Conservation (phyloP, 2,329 filamentous ascomycete species). For the Colletotrichum scovillei region DNA sequence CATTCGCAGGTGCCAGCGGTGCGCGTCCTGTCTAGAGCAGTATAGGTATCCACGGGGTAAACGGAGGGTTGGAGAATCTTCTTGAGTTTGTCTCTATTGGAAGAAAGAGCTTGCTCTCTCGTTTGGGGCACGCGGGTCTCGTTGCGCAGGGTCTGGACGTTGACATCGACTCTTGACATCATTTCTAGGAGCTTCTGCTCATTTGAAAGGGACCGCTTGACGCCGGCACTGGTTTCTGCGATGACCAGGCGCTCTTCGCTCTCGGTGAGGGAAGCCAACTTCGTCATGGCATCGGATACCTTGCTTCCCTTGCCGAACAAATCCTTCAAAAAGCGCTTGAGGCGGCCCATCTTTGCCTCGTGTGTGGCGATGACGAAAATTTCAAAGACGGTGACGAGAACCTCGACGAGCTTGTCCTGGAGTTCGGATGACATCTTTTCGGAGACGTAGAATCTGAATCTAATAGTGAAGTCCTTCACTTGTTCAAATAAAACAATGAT, state of each 20-base stretch:
- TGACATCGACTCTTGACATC: slow-evolving; percentile 44
- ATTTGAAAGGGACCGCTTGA: slow-evolving; percentile 48
- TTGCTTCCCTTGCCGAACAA: slow-evolving; percentile 53
- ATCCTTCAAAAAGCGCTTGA: slow-evolving; percentile 54
- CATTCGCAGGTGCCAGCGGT: slow-evolving; percentile 58
- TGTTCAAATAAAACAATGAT: slow-evolving; percentile 57
- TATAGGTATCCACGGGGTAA: slow-evolving; percentile 55
- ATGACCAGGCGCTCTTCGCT: slow-evolving; percentile 56
- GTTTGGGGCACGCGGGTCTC: slow-evolving; percentile 41
- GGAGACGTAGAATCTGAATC: slow-evolving; percentile 54
- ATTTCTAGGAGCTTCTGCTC: slow-evolving; percentile 49
- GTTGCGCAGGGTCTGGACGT: slow-evolving; percentile 46
- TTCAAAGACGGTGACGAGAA: slow-evolving; percentile 57
- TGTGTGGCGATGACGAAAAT: slow-evolving; percentile 57
- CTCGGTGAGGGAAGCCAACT: slow-evolving; percentile 52
- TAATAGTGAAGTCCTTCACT: slow-evolving; percentile 55
- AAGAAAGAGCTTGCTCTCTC: slow-evolving; percentile 45
- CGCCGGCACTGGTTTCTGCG: slow-evolving; percentile 55
- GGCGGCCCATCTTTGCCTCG: slow-evolving; percentile 52
- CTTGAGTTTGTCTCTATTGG: slow-evolving; percentile 51
- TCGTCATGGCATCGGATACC: slow-evolving; percentile 52
- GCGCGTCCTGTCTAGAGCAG: slow-evolving; percentile 51
- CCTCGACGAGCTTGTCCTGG: slow-evolving; percentile 51
- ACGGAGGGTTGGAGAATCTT: slow-evolving; percentile 54
- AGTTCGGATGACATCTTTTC: slow-evolving; percentile 51